A percentile compares a stretch with the other conserved stretches of the same genome.
These are phyloP conservation scores for Aspergillus indologenus DNA, from an alignment of 495 filamentous ascomycete genomes.

Conservation along the genomic window DNA sequence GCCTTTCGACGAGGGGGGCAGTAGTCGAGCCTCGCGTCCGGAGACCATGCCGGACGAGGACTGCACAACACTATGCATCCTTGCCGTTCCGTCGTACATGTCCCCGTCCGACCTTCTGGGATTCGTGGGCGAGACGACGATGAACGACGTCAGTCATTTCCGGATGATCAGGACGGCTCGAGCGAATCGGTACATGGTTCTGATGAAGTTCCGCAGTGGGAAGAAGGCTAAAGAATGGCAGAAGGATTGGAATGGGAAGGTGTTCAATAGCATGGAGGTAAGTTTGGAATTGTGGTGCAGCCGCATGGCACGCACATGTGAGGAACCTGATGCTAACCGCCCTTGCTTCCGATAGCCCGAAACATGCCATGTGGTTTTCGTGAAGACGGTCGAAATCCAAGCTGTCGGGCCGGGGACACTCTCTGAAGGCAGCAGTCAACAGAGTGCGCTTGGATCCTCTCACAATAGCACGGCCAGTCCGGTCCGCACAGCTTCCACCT, in stretches of 20 bases:
- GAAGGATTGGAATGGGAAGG: constrained; percentile 87
- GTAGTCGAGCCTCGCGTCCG: constrained; percentile 17
- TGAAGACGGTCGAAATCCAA: constrained; percentile 80
- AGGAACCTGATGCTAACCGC: constrained; percentile 19
- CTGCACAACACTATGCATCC: constrained; percentile 88
- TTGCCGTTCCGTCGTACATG: constrained; percentile 91
- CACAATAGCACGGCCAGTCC: constrained; percentile 47
- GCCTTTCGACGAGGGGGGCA: constrained; percentile 27
- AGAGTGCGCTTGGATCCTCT: constrained; percentile 29
- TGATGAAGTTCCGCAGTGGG: constrained; percentile 88
- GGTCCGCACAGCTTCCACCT: constrained; percentile 33
- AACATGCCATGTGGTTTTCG: constrained; percentile 92
- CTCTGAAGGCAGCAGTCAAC: constrained; percentile 16
- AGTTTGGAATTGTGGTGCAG: constrained; percentile 24
- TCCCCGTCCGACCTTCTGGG: constrained; percentile 88
- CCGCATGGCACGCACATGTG: not conserved
- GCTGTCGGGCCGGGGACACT: constrained; percentile 28
- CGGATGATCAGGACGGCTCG: constrained; percentile 88
- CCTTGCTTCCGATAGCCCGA: constrained; percentile 65
- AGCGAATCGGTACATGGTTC: constrained; percentile 90
- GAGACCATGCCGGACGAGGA: constrained; percentile 49
- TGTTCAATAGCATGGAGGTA: constrained; percentile 93
- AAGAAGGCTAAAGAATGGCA: constrained; percentile 75
- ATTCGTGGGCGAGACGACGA: constrained; percentile 86
- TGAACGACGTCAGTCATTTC: constrained; percentile 88